Base-by-base conservation (phyloP, 2,329 filamentous ascomycete genomes). In the Reticulascus tulasneorum region DNA sequence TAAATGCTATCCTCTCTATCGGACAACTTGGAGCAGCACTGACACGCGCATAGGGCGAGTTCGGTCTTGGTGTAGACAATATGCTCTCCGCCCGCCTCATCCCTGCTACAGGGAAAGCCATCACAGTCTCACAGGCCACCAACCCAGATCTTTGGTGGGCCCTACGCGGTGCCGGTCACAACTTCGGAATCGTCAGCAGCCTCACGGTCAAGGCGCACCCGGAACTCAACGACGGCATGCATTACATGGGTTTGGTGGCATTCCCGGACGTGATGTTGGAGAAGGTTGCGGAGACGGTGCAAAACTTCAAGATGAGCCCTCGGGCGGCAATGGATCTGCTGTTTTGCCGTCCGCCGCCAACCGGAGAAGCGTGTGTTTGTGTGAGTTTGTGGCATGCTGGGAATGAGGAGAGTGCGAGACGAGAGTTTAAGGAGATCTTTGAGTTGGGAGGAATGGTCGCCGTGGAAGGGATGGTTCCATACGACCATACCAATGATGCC, bases 171-270 rank as follows among this genome's bases (percentile, higher is more conserved):
- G 71, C 70, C 4, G 70, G 66, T 2, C 66, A 63, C 8, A 73
- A 73, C 45, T 64, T 74, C 44, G 70, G 71, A 26, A 64, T 75
- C 33, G 61, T 74, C 26, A 50, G 66, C 36, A 67, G 60, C 40
- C 60, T 67, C n/a, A 62, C 54, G 16, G 66, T 71, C 44, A 64
- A 58, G 42, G 50, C 66, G 9, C 61, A 51, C 38, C 26, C 47
- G 8, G 59, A 63, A 46, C 51, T 52, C n/a, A 55, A 33, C 17
- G 40, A 29, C 10, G 23, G 49, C 18, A n/a, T 48, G 50, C 10
- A 47, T 25, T 7, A 50, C 53, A 8, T 55, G 51, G 53, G 38
- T 48, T 18, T 48, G 47, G 10, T 56, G 9, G 39, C 45, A 33
- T 55, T 56, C 33, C 35, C 45, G 17, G 35, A 45, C n/a, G 40